These are phyloP conservation scores for Malus hybrid DNA, from an alignment of 331 rosid species.

Conservation along the genomic window DNA sequence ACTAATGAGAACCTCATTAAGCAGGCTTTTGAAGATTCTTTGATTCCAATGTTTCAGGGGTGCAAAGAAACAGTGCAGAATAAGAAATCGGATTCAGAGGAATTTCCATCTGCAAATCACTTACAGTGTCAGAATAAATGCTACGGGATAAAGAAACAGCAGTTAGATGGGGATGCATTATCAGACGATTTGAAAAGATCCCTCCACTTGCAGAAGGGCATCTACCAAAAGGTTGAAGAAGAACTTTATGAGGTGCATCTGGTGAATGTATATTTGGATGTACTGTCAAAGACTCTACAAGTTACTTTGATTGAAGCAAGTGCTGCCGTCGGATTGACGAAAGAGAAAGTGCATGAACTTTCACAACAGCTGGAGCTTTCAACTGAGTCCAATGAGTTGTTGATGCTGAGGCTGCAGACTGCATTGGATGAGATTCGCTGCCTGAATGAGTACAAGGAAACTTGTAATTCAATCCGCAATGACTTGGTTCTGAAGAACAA, in stretches of 20 bases:
- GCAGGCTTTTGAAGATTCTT: constrained; percentile 73
- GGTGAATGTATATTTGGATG: constrained; percentile 66
- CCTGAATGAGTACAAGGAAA: constrained; percentile 56
- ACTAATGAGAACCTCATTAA: constrained; percentile 81
- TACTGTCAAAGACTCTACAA: constrained; percentile 71
- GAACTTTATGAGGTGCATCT: constrained; percentile 69
- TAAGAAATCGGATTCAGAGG: constrained; percentile 38
- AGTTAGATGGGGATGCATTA: constrained; percentile 45
- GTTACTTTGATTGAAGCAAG: constrained; percentile 72
- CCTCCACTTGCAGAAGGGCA: constrained; percentile 66
- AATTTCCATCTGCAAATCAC: constrained; percentile 31
- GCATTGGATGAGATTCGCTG: constrained; percentile 57
- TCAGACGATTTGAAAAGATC: constrained; percentile 67
- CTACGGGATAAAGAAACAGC: constrained; percentile 43
- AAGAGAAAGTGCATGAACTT: constrained; percentile 52
- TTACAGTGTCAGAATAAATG: constrained; percentile 36
- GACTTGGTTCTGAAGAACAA: constrained; percentile 58
- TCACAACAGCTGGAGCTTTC: constrained; percentile 59
- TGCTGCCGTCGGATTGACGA: constrained; percentile 42
- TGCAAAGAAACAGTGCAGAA: constrained; percentile 32
- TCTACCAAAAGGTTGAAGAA: constrained; percentile 82
- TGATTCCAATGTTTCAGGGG: constrained; percentile 36
- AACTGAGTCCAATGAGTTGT: constrained; percentile 62
- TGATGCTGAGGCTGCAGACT: constrained; percentile 58
- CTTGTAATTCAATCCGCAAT: constrained; percentile 48